A percentile compares a stretch with the other conserved stretches of the same genome.
phyloP scores from a whole-genome alignment of 331 rosid species.

The Malus hybrid region DNA sequence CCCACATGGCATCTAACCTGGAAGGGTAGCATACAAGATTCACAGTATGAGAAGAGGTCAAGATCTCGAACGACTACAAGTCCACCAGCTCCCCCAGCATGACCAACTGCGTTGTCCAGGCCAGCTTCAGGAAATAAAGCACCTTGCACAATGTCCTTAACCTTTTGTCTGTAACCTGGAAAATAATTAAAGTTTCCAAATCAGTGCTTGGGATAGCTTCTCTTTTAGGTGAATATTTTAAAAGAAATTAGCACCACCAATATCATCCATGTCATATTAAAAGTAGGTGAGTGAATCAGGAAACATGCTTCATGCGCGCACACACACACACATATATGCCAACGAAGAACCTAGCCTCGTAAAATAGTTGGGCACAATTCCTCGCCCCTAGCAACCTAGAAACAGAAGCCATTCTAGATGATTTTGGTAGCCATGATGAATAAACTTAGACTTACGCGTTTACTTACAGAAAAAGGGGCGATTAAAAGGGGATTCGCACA shows the following conservation, averaged over 20 bases:
- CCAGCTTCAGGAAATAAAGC: constrained; percentile 98
- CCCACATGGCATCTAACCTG: constrained; percentile 91
- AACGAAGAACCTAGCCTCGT: background rate
- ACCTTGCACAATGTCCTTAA: constrained; percentile 77
- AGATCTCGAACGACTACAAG: constrained; percentile 87
- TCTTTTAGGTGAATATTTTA: no score
- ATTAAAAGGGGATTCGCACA: background rate
- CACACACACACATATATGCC: background rate
- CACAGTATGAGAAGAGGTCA: constrained; percentile 81
- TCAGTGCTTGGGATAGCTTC: background rate
- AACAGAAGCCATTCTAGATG: background rate
- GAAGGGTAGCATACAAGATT: constrained; percentile 92
- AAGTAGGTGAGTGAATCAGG: background rate
- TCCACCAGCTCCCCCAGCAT: constrained; percentile 40
- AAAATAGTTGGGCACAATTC: background rate
- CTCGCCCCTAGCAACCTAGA: background rate
- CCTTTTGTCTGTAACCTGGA: constrained; percentile 69
- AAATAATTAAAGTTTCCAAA: background rate
- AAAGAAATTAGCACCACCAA: background rate
- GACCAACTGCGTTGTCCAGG: constrained; percentile 46
- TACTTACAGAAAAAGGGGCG: background rate
- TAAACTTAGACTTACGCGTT: background rate
- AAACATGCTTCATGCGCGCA: background rate
- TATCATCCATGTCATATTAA: background rate
- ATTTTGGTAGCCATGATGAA: background rate